Percentiles rank a stretch among this genome's conserved stretches.
Conservation (phyloP, 2,329 filamentous ascomycete species). For the Pezicula carpinea region DNA sequence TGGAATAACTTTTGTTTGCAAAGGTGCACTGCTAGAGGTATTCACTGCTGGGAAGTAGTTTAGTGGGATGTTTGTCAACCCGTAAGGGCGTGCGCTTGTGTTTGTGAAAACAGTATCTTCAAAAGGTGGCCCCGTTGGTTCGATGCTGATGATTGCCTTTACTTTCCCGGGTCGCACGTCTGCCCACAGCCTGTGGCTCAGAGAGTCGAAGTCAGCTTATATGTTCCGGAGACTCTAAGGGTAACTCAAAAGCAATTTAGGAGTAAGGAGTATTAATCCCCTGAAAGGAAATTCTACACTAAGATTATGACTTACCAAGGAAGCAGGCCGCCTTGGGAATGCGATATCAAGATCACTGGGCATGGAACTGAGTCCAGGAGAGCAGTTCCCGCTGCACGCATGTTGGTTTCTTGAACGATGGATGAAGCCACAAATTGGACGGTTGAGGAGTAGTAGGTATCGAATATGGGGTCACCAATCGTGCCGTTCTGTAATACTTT, state of each 20-base stretch:
- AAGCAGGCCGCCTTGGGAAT: slow-evolving; percentile 41
- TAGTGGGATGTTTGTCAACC: slow-evolving; percentile 44
- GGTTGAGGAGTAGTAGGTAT: slow-evolving; percentile 32
- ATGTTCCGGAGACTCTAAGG: too few relatives aligned
- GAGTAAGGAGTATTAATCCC: too few relatives aligned
- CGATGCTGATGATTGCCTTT: slow-evolving; percentile 37
- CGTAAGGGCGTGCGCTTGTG: slow-evolving; percentile 34
- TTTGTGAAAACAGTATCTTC: slow-evolving; percentile 34
- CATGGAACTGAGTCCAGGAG: slow-evolving; percentile 18
- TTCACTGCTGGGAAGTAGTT: slow-evolving; percentile 40
- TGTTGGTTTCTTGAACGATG: slow-evolving; percentile 31
- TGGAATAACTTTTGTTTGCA: slow-evolving; percentile 28
- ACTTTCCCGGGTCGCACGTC: slow-evolving; percentile 37
- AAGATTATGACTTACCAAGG: too few relatives aligned
- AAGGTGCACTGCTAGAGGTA: slow-evolving; percentile 29
- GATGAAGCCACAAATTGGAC: slow-evolving; percentile 33
- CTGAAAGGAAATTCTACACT: too few relatives aligned
- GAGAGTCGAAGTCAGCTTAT: too few relatives aligned
- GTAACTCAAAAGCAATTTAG: too few relatives aligned
- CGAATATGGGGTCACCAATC: slow-evolving; percentile 21
- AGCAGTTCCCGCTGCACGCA: slow-evolving; percentile 36
- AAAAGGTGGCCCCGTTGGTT: slow-evolving; percentile 45
- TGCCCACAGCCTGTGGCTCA: too few relatives aligned
- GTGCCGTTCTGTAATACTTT: slow-evolving; percentile 11
- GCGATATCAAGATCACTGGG: slow-evolving; percentile 19